Evolutionary conservation across 169 alveolate genomes (phyloP), one percentile per base, ranked within the genome.

Genomic region (Plasmodium ovale): DNA sequence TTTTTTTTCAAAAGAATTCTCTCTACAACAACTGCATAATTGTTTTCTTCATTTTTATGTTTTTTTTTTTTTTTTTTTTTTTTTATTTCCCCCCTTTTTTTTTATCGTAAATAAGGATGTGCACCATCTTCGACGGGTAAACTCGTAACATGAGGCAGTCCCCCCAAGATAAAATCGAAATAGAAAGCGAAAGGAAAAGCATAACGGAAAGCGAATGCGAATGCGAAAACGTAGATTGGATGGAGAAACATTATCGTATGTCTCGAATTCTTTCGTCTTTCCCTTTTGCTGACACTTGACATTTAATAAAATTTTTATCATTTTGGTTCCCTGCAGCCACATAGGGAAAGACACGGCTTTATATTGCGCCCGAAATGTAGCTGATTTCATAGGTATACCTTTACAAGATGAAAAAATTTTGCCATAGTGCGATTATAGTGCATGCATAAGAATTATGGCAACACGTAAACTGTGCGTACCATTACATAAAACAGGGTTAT

Each of bases 321-420:
- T n/a, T n/a, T n/a, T n/a, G n/a, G n/a, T n/a, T n/a, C n/a, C n/a
- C n/a, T 44, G 25, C 29, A 77, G 88, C 56, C 88, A 77, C 44
- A 64, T 77, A 77, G 88, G 88, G 62, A 77, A 77, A 77, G 88
- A 77, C 47, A 77, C 88, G 29, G 88, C 88, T 29, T 77, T 77
- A 54, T 77, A 60, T 68, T 77, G 88, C 47, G 88, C 88, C 35
- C 73, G 88, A 33, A 77, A 77, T 64, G 54, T 64, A 29, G 88
- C 88, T 23, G 65, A 77, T 77, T 77, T 77, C 47, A 77, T 77
- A 44, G 88, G 88, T 77, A 29, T 37, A 0, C 2, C 27, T 60
- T 60, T 35, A 23, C 53, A n/a, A 59, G 10, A n/a, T 25, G 33
- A 1, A 9, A 62, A 62, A 14, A 62, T 62, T 31, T 51, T 51